Conservation (phyloP, 192 early-diverging fungal species). For the Piromyces finnis region DNA sequence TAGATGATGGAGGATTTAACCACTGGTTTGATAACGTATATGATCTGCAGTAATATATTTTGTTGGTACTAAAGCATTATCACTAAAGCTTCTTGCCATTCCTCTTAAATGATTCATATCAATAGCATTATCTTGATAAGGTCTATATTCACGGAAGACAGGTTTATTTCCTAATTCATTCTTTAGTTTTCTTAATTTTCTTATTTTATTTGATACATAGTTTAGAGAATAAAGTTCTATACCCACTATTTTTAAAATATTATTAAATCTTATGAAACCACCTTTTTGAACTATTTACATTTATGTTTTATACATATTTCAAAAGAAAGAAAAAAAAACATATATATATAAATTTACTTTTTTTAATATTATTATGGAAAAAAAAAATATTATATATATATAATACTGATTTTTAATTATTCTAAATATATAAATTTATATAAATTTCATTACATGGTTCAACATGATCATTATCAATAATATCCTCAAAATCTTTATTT, state of each 20-base stretch:
- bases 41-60: background rate
- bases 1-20: too few relatives aligned
- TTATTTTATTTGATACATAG: background rate
- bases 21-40: background rate
- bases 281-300: background rate
- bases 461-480: background rate
- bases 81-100: background rate
- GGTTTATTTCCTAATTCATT: background rate
- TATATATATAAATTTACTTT: background rate
- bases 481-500: background rate
- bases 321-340: too few relatives aligned
- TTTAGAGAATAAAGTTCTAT: background rate
- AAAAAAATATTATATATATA: too few relatives aligned
- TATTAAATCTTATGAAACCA: background rate
- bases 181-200: background rate
- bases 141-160: background rate
- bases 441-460: background rate
- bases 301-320: too few relatives aligned
- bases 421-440: too few relatives aligned
- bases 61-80: background rate
- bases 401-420: too few relatives aligned
- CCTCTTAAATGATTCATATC: background rate
- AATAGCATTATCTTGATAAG: background rate
- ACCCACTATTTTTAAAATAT: background rate
- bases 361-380: too few relatives aligned